These are phyloP conservation scores for Fraxinus xanthoxyloides DNA, from an alignment of 305 asterid genomes.

Conservation along the genomic window DNA sequence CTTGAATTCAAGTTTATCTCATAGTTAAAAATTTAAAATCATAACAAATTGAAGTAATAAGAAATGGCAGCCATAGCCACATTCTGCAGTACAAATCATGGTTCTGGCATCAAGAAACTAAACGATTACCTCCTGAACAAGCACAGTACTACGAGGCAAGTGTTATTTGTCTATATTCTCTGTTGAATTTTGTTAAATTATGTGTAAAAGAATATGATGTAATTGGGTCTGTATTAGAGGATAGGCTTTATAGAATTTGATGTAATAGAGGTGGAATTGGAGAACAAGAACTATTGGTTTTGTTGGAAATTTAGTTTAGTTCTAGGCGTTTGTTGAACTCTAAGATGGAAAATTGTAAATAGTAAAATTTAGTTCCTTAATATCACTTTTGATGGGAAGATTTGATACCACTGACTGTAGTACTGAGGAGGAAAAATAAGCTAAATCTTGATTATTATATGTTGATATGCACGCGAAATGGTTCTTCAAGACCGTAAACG, in stretches of 20 bases:
- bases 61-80: slow-evolving; percentile 48
- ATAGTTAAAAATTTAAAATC: background rate
- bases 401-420: background rate
- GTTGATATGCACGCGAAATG: background rate
- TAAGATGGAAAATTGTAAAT: background rate
- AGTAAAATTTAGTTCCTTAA: background rate
- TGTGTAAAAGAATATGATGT: background rate
- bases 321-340: background rate
- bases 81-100: slow-evolving; percentile 34
- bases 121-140: slow-evolving; percentile 15
- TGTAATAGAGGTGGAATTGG: background rate
- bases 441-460: background rate
- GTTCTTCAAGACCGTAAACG: background rate
- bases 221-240: background rate
- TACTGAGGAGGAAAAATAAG: no score
- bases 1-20: background rate
- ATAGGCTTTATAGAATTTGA: background rate
- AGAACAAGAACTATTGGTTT: background rate
- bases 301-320: background rate
- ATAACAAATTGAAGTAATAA: background rate
- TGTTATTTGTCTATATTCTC: slow-evolving; percentile 1
- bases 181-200: background rate
- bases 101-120: slow-evolving; percentile 33
- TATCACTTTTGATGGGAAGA: background rate
- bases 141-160: slow-evolving; percentile 39